phyloP scores from a whole-genome alignment of 2,329 filamentous ascomycete genomes.

The Colletotrichum gloeosporioides region DNA sequence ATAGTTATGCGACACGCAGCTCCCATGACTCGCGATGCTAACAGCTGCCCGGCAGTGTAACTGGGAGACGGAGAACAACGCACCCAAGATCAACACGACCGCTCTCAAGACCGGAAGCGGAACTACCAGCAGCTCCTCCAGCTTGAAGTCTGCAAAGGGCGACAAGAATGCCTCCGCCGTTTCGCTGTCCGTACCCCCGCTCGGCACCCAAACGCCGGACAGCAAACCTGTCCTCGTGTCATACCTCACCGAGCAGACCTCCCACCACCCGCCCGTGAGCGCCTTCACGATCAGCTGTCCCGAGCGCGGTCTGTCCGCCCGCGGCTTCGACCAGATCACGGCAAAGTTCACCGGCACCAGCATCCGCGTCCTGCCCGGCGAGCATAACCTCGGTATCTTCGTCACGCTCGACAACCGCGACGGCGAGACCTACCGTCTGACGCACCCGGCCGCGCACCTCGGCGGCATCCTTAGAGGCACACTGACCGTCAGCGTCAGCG shows the following conservation, averaged over 20 bases:
- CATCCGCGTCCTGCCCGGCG: conserved; percentile 87
- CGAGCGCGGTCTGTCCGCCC: conserved; percentile 84
- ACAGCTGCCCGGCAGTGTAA: conserved; percentile 71
- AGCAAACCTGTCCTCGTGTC: conserved; percentile 76
- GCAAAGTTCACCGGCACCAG: conserved; percentile 98
- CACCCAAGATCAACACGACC: conserved; percentile 66
- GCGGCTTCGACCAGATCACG: conserved; percentile 93
- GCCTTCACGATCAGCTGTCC: conserved; percentile 95
- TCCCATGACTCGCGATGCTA: not conserved
- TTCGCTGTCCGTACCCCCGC: conserved; percentile 57
- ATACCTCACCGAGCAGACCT: conserved; percentile 97
- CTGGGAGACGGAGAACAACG: conserved; percentile 88
- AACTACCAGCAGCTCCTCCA: conserved; percentile 50
- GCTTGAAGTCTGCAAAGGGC: conserved; percentile 47
- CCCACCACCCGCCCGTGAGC: conserved; percentile 95
- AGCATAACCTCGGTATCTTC: conserved; percentile 96
- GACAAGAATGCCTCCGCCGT: conserved; percentile 53
- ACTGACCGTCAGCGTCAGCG: conserved; percentile 89
- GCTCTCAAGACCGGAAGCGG: conserved; percentile 42
- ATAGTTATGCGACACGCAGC: not conserved
- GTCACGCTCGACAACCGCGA: conserved; percentile 80
- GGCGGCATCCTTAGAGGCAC: conserved; percentile 86
- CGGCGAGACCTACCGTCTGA: conserved; percentile 93
- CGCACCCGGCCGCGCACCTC: conserved; percentile 91
- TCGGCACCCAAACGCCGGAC: conserved; percentile 45